Evolutionary conservation across 1,284 basidiomycete species (phyloP).

Genomic region (Chalciporus piperatoides): DNA sequence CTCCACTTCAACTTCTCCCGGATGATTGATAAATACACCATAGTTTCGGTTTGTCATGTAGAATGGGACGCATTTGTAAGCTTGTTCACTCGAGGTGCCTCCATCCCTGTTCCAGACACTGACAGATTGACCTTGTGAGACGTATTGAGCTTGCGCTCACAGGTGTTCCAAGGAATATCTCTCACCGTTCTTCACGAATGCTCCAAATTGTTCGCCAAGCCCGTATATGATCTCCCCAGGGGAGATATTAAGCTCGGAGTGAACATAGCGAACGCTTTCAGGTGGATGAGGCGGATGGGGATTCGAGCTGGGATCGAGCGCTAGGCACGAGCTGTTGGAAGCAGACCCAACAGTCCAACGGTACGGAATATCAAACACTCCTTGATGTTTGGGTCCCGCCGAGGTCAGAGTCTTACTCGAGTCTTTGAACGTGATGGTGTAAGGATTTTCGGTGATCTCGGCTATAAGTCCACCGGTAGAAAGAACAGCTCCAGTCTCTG

Average conservation of each 20-base stretch:
- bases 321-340: slow-evolving; percentile 57
- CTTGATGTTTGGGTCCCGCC: slow-evolving; percentile 59
- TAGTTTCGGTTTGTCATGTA: slow-evolving; percentile 69
- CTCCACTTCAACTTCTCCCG: slow-evolving; percentile 75
- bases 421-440: slow-evolving; percentile 59
- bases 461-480: slow-evolving; percentile 34
- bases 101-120: slow-evolving; percentile 73
- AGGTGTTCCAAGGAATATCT: background rate
- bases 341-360: slow-evolving; percentile 58
- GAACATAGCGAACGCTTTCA: slow-evolving; percentile 47
- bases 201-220: slow-evolving; percentile 68
- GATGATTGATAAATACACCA: slow-evolving; percentile 72
- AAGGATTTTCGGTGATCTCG: slow-evolving; percentile 56
- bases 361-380: slow-evolving; percentile 60
- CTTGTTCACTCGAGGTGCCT: slow-evolving; percentile 67
- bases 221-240: slow-evolving; percentile 73
- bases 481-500: slow-evolving; percentile 37
- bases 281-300: slow-evolving; percentile 46
- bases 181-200: slow-evolving; percentile 72
- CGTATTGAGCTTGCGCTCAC: background rate
- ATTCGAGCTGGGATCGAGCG: slow-evolving; percentile 56
- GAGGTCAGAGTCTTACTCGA: slow-evolving; percentile 21
- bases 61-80: slow-evolving; percentile 73
- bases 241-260: slow-evolving; percentile 65
- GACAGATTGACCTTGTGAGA: slow-evolving; percentile 50